Evolutionary conservation across 352 stramenopile species (phyloP).

Genomic region (Pythium dissotocum): DNA sequence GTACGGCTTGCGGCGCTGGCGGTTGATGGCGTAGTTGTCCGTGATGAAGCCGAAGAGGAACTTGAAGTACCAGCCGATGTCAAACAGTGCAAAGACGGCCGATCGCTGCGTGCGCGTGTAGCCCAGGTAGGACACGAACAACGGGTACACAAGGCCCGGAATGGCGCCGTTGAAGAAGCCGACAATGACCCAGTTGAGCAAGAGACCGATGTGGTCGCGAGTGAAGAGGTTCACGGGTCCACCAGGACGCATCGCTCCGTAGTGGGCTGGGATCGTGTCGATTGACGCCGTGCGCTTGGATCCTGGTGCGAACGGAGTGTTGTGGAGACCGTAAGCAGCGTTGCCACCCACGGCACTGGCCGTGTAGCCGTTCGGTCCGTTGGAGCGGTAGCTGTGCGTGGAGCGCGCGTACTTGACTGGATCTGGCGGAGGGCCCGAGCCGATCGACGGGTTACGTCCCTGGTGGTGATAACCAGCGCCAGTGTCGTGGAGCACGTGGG

Average conservation of each 20-base stretch:
- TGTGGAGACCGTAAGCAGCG: conserved; percentile 14
- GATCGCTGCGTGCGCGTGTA: conserved; percentile 14
- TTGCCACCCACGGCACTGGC: not conserved
- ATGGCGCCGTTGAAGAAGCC: conserved; percentile 31
- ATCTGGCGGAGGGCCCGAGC: not conserved
- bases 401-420: conserved; percentile 16
- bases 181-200: conserved; percentile 32
- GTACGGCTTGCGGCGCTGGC: conserved; percentile 35
- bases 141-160: conserved; percentile 20
- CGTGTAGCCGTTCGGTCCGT: not conserved
- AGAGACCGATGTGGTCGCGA: conserved; percentile 27
- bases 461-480: not conserved
- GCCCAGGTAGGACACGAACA: conserved; percentile 28
- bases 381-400: not conserved
- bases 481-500: conserved; percentile 15
- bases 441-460: not conserved
- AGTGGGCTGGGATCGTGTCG: conserved; percentile 14
- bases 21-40: conserved; percentile 31
- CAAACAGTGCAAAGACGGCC: conserved; percentile 10
- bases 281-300: conserved; percentile 20
- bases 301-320: not conserved
- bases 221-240: conserved; percentile 22
- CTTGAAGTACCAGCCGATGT: conserved; percentile 28
- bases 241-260: conserved; percentile 23
- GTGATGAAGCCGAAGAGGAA: conserved; percentile 34